phyloP scores from a whole-genome alignment of 345 rosid species.

The Arabis alpina region DNA sequence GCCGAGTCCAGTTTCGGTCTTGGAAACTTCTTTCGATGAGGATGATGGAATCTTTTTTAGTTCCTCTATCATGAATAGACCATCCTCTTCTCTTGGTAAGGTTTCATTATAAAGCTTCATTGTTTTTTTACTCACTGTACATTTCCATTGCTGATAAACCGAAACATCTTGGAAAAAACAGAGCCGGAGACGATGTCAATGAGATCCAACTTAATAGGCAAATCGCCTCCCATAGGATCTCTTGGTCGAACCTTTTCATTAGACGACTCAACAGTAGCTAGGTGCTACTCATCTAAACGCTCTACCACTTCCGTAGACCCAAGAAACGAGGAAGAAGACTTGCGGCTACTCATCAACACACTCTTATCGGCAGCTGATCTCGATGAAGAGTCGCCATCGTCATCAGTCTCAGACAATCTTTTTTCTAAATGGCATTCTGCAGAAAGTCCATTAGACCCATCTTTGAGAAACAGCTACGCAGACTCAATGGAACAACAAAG shows the following conservation, averaged over 20 bases:
- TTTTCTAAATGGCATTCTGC: conserved; percentile 67
- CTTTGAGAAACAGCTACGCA: conserved; percentile 60
- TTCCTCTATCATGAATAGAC: conserved; percentile 43
- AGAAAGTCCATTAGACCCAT: conserved; percentile 79
- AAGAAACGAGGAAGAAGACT: conserved; percentile 65
- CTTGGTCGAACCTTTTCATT: conserved; percentile 36
- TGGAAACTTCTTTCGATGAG: conserved; percentile 61
- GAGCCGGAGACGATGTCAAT: conserved; percentile 44
- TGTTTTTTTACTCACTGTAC: background rate
- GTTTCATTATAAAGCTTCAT: conserved; percentile 11
- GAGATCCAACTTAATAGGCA: conserved; percentile 55
- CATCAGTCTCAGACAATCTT: conserved; percentile 43
- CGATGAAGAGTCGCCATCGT: conserved; percentile 35
- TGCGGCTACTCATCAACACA: conserved; percentile 60
- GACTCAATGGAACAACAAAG: conserved; percentile 58
- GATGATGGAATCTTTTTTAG: conserved; percentile 52
- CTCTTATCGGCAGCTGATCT: conserved; percentile 65
- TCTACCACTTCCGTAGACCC: conserved; percentile 32
- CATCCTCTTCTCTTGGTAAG: conserved; percentile 46
- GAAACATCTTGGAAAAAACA: conserved; percentile 28
- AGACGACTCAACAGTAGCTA: conserved; percentile 34
- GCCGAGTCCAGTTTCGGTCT: conserved; percentile 67
- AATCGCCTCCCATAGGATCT: conserved; percentile 44
- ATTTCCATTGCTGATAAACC: background rate
- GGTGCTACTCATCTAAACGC: conserved; percentile 50